Conservation (phyloP, 2,329 filamentous ascomycete genomes). For the Gliomastix tumulicola region DNA sequence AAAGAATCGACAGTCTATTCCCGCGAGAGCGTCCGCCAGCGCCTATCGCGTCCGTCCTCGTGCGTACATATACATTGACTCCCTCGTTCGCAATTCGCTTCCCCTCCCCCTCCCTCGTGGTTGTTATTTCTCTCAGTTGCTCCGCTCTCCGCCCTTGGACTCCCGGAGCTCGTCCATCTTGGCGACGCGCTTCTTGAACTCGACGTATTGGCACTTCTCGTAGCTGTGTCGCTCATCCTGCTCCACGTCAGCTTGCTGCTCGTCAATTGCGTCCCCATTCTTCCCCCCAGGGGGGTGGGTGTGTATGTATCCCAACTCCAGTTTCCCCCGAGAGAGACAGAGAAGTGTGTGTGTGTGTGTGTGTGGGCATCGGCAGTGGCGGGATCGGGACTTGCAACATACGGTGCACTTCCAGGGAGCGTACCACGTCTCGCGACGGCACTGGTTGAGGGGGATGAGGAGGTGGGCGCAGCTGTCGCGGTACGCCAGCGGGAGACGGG, state of each 20-base stretch:
- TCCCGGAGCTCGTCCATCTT: conserved; percentile 97
- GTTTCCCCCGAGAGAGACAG: too few species aligned
- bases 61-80: too few species aligned
- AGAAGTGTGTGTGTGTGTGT: not conserved
- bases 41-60: too few species aligned
- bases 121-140: too few species aligned
- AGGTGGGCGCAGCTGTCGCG: conserved; percentile 93
- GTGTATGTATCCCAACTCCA: too few species aligned
- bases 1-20: too few species aligned
- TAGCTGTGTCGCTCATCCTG: conserved; percentile 97
- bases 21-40: too few species aligned
- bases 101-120: too few species aligned
- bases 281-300: too few species aligned
- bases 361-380: not conserved
- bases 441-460: conserved; percentile 91
- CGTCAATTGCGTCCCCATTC: too few species aligned
- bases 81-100: too few species aligned
- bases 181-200: conserved; percentile 96
- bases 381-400: conserved; percentile 24
- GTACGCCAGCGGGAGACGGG: conserved; percentile 81
- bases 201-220: conserved; percentile 98
- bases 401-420: conserved; percentile 98
- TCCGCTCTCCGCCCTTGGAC: conserved; percentile 75
- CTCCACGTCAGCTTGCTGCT: too few species aligned
- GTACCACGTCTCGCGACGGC: conserved; percentile 87